phyloP scores from a whole-genome alignment of 306 rosid genomes.

The Argentina anserina region DNA sequence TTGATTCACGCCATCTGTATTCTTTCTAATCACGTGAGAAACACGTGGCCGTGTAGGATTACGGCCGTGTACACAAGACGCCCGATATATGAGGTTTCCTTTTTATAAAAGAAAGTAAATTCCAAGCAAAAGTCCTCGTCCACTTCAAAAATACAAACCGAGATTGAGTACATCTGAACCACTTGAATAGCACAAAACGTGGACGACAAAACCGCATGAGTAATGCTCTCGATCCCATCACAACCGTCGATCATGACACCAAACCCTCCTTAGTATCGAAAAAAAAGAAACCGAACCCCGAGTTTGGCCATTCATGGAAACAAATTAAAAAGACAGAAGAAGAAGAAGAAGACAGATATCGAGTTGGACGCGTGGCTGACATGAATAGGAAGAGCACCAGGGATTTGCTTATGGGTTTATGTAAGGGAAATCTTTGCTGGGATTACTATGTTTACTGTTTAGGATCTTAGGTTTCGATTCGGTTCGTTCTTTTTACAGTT shows the following conservation, averaged over 20 bases:
- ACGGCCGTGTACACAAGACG: no score
- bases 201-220: constrained; percentile 16
- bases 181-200: background rate
- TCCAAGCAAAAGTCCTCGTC: background rate
- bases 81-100: background rate
- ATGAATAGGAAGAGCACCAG: background rate
- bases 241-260: background rate
- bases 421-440: constrained; percentile 3
- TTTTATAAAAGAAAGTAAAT: background rate
- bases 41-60: no score
- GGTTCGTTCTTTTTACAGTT: background rate
- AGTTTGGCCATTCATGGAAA: background rate
- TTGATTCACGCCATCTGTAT: no score
- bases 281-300: background rate
- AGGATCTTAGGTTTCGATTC: background rate
- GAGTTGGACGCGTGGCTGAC: constrained; percentile 8
- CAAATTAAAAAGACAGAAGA: background rate
- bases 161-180: constrained; percentile 5
- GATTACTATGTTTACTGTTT: background rate
- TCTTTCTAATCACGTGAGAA: no score
- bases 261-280: background rate
- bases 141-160: background rate
- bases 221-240: background rate
- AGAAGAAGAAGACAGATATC: background rate
- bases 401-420: background rate